Evolutionary conservation across 2,329 filamentous ascomycete genomes (phyloP).

Genomic region (Trichoderma pleuroti): DNA sequence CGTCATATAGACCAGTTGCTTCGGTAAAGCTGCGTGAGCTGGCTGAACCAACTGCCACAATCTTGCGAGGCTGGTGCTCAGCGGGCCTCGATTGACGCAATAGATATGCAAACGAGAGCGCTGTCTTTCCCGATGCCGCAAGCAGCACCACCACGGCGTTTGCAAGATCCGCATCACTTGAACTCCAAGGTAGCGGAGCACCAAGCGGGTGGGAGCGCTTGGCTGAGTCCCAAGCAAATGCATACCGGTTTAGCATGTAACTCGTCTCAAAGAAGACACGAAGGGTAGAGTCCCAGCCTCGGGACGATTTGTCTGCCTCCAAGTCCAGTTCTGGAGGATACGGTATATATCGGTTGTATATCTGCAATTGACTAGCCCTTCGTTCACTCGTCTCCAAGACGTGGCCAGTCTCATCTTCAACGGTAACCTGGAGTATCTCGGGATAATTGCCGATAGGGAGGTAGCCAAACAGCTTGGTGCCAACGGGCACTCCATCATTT

Average conservation of each 20-base stretch:
- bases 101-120: not conserved
- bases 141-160: not conserved
- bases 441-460: conserved; percentile 7
- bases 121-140: conserved; percentile 3
- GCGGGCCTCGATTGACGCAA: not conserved
- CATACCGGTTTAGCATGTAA: not conserved
- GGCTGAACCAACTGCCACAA: not conserved
- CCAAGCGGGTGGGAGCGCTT: not conserved
- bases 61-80: not conserved
- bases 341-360: not conserved
- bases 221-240: not conserved
- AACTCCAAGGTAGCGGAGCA: not conserved
- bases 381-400: not conserved
- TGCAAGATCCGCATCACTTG: not conserved
- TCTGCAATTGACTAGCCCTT: not conserved
- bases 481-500: not conserved
- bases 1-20: not conserved
- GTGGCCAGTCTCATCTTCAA: conserved; percentile 2
- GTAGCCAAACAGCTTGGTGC: conserved; percentile 1
- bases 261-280: not conserved
- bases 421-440: not conserved
- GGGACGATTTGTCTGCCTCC: not conserved
- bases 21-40: not conserved
- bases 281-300: not conserved
- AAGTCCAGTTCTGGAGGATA: not conserved